Percentiles rank a stretch among this genome's conserved stretches.
Conservation (phyloP, 1,284 basidiomycete species). For the Boletus semigastroideus region DNA sequence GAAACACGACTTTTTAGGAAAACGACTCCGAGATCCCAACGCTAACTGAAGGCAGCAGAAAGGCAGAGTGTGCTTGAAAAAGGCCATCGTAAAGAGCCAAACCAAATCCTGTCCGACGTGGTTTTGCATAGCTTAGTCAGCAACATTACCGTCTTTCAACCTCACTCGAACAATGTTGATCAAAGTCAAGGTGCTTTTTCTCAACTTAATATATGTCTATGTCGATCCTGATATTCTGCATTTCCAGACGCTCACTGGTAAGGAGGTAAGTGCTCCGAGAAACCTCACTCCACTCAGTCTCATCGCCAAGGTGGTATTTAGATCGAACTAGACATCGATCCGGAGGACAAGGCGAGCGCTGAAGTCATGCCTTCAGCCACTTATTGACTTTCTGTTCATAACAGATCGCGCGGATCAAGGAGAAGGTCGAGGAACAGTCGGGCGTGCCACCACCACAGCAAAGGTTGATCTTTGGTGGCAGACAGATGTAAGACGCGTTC, state of each 20-base stretch:
- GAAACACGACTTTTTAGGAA: too few species aligned
- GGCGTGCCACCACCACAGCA: constrained; percentile 98
- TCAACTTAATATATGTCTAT: neutral
- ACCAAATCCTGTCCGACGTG: too few species aligned
- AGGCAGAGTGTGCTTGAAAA: neutral
- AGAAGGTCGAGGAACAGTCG: constrained; percentile 98
- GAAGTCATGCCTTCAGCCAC: neutral
- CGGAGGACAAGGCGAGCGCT: constrained; percentile 76
- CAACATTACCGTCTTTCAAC: constrained; percentile 3
- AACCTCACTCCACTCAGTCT: constrained; percentile 4
- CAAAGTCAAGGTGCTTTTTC: constrained; percentile 23
- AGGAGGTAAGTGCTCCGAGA: constrained; percentile 63
- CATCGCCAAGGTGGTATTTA: constrained; percentile 33
- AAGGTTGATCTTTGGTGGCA: constrained; percentile 90
- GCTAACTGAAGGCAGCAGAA: neutral
- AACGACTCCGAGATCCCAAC: too few species aligned
- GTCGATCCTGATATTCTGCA: neutral
- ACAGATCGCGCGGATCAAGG: constrained; percentile 94
- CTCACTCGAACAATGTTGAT: constrained; percentile 24
- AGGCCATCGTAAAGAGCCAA: neutral
- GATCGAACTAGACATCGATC: constrained; percentile 97
- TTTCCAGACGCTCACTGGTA: constrained; percentile 83
- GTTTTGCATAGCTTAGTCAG: constrained; percentile 15
- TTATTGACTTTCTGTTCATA: neutral
- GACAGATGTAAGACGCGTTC: constrained; percentile 81